A percentile compares a stretch with the other conserved stretches of the same genome.
Conservation (phyloP, 1,284 basidiomycete genomes). For the Ustilago trichophora region DNA sequence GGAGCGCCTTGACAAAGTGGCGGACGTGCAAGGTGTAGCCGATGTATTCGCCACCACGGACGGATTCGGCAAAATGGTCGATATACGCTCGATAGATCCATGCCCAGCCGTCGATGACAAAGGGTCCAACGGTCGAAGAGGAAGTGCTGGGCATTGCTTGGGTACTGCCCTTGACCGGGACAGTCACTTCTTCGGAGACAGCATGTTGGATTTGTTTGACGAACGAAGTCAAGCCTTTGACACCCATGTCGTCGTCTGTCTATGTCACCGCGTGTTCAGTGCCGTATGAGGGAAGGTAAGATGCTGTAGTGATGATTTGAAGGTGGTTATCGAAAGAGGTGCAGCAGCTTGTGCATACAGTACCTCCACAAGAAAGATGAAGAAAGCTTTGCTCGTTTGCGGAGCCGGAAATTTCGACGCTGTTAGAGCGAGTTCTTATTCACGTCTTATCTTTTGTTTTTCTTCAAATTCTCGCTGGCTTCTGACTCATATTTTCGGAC, state of each 20-base stretch:
- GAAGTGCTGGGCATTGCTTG: slow-evolving; percentile 3
- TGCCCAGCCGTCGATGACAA: slow-evolving; percentile 57
- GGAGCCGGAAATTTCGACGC: too few species aligned
- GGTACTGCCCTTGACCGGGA: slow-evolving; percentile 3
- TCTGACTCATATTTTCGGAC: too few species aligned
- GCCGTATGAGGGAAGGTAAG: background rate
- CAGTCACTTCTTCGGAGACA: slow-evolving; percentile 38
- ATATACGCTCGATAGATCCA: slow-evolving; percentile 53
- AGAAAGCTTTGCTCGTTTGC: background rate
- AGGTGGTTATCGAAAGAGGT: background rate
- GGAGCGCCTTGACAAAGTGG: slow-evolving; percentile 23
- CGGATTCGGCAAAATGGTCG: slow-evolving; percentile 41
- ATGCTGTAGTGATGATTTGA: background rate
- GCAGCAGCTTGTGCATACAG: background rate
- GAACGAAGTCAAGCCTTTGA: slow-evolving; percentile 50
- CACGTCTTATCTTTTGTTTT: too few species aligned
- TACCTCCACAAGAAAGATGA: background rate
- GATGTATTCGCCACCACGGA: slow-evolving; percentile 46
- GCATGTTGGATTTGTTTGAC: slow-evolving; percentile 32
- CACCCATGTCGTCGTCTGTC: slow-evolving; percentile 33
- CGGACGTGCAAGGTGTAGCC: slow-evolving; percentile 28
- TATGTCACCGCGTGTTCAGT: background rate
- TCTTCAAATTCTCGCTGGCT: too few species aligned
- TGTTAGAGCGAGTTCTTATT: background rate
- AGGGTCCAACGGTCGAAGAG: background rate